Evolutionary conservation across 1,284 basidiomycete genomes (phyloP).

Genomic region (Chondrostereum purpureum): DNA sequence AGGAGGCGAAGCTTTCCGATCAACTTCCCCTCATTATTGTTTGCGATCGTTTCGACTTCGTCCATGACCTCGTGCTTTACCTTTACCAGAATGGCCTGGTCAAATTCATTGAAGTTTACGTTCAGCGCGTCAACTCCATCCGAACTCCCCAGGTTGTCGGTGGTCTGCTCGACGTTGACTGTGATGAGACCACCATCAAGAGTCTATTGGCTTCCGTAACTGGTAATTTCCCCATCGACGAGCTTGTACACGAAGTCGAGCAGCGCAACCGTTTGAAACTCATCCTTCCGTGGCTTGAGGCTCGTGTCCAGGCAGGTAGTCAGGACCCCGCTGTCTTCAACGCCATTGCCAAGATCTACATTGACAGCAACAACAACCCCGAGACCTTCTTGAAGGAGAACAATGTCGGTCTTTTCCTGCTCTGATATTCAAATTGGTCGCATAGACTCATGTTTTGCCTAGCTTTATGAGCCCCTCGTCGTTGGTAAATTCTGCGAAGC

Average conservation of each 20-base stretch:
- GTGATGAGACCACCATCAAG: constrained; percentile 96
- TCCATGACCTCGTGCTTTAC: constrained; percentile 98
- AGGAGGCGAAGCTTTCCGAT: constrained; percentile 94
- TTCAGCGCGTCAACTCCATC: constrained; percentile 96
- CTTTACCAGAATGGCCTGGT: constrained; percentile 97
- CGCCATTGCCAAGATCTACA: constrained; percentile 96
- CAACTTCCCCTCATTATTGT: constrained; percentile 99
- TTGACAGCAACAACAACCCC: constrained; percentile 98
- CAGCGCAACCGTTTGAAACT: constrained; percentile 94
- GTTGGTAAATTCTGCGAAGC: constrained; percentile 99
- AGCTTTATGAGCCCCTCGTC: constrained; percentile 93
- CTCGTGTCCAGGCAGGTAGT: constrained; percentile 86
- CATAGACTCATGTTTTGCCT: no score
- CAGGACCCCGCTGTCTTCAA: constrained; percentile 95
- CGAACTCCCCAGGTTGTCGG: constrained; percentile 98
- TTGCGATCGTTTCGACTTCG: constrained; percentile 99
- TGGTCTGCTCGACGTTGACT: constrained; percentile 96
- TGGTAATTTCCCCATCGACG: constrained; percentile 96
- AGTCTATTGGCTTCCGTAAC: constrained; percentile 88
- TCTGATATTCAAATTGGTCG: no score
- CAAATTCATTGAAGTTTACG: constrained; percentile 99
- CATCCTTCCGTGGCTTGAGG: constrained; percentile 95
- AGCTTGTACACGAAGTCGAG: constrained; percentile 96
- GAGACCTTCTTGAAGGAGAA: constrained; percentile 98
- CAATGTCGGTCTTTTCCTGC: constrained; percentile 55